Evolutionary conservation across 192 early-diverging fungal genomes (phyloP).

Genomic region (Coemansia sp.): DNA sequence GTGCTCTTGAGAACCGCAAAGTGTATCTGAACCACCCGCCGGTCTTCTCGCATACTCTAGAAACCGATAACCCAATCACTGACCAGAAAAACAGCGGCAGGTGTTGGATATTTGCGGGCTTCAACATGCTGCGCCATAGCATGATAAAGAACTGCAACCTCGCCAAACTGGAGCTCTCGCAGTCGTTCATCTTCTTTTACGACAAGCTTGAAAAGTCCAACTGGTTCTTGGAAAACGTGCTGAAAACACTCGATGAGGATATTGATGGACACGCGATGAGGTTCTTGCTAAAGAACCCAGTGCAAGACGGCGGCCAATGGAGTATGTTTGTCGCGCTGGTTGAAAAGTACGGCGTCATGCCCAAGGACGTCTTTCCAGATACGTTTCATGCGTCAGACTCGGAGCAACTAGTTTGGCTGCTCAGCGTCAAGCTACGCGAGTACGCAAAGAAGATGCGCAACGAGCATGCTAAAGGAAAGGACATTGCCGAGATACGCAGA

Average conservation of each 20-base stretch:
- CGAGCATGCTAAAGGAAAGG: constrained; percentile 46
- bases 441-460: constrained; percentile 65
- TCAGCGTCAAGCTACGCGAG: constrained; percentile 68
- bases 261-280: constrained; percentile 68
- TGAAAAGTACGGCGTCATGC: constrained; percentile 75
- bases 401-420: constrained; percentile 59
- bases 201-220: constrained; percentile 85
- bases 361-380: constrained; percentile 69
- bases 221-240: constrained; percentile 79
- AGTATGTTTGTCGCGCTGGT: constrained; percentile 78
- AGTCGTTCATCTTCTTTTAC: constrained; percentile 73
- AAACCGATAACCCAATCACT: constrained; percentile 58
- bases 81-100: constrained; percentile 76
- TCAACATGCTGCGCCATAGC: constrained; percentile 68
- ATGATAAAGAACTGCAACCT: constrained; percentile 75
- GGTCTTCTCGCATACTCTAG: constrained; percentile 46
- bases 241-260: constrained; percentile 63
- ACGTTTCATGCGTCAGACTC: constrained; percentile 65
- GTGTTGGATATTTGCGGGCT: constrained; percentile 84
- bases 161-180: constrained; percentile 77
- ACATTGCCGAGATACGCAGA: constrained; percentile 47
- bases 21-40: constrained; percentile 37
- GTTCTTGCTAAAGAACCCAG: constrained; percentile 65
- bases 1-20: constrained; percentile 61
- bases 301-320: constrained; percentile 77